phyloP scores from a whole-genome alignment of 352 stramenopile species.

The Phytopythium mirpurense region DNA sequence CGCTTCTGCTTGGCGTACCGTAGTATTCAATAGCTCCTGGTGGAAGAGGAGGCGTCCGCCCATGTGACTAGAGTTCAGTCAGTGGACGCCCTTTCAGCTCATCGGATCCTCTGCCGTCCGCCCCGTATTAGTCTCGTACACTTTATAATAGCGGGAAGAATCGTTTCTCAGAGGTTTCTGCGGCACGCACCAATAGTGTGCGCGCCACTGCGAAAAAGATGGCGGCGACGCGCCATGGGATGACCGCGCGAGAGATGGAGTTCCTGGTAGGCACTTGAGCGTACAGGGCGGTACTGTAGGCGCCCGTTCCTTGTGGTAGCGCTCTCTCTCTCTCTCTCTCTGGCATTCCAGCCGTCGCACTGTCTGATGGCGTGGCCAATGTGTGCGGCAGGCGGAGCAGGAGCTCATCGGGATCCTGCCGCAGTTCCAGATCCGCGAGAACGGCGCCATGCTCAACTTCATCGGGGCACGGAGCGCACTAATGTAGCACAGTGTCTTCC shows the following conservation, averaged over 20 bases:
- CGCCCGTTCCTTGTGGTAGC: too few species aligned
- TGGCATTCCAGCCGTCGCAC: neutral
- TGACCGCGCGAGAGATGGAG: conserved; percentile 69
- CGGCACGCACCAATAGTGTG: too few species aligned
- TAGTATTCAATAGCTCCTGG: too few species aligned
- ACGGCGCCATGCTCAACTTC: conserved; percentile 74
- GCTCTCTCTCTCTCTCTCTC: neutral
- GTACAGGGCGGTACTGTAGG: too few species aligned
- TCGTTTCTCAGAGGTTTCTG: neutral
- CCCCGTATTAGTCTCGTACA: too few species aligned
- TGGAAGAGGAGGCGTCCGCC: too few species aligned
- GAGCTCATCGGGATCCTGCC: conserved; percentile 84
- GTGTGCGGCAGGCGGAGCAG: conserved; percentile 63
- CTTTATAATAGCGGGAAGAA: neutral
- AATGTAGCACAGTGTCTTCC: neutral
- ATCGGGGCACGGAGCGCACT: conserved; percentile 38
- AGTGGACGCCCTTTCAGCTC: too few species aligned
- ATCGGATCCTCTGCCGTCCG: neutral
- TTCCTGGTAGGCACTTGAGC: conserved; percentile 74
- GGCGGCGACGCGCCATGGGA: conserved; percentile 19
- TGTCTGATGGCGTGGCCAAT: neutral
- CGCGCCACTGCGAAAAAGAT: conserved; percentile 14
- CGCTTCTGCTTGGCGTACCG: too few species aligned
- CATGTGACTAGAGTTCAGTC: too few species aligned
- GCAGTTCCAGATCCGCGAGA: conserved; percentile 80